Evolutionary conservation across 2,329 filamentous ascomycete species (phyloP).

Genomic region (Colletotrichum sp.): DNA sequence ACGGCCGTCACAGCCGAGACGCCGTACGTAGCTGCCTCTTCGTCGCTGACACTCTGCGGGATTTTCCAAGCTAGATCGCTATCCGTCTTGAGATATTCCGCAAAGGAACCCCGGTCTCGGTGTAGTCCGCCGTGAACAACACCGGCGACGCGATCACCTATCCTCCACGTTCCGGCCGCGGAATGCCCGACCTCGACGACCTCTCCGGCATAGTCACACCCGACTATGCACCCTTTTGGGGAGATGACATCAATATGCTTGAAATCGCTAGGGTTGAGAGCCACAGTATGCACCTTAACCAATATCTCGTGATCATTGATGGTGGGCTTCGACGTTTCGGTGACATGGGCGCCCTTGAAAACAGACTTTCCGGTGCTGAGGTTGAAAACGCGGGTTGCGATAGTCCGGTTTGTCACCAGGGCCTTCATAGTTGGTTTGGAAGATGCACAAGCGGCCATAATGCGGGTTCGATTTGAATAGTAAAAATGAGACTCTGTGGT

Average conservation of each 20-base stretch:
- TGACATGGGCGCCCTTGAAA: background rate
- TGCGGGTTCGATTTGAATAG: background rate
- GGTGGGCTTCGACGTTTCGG: background rate
- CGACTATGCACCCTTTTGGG: conserved; percentile 29
- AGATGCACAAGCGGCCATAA: background rate
- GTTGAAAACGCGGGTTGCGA: background rate
- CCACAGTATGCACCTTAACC: conserved; percentile 32
- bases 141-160: conserved; percentile 33
- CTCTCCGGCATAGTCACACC: conserved; percentile 36
- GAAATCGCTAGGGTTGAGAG: conserved; percentile 37
- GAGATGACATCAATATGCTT: conserved; percentile 33
- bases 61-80: conserved; percentile 29
- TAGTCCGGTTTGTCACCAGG: conserved; percentile 15
- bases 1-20: conserved; percentile 30
- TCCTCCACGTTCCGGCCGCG: background rate
- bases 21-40: conserved; percentile 32
- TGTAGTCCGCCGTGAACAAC: conserved; percentile 28
- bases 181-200: conserved; percentile 33
- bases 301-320: conserved; percentile 25
- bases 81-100: conserved; percentile 27
- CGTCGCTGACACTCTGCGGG: conserved; percentile 25
- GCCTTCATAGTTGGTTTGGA: conserved; percentile 22
- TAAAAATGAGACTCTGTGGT: background rate
- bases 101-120: conserved; percentile 29
- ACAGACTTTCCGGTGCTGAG: conserved; percentile 26